Evolutionary conservation across 495 filamentous ascomycete genomes (phyloP), one percentile per base, ranked within the genome.

Genomic region (Cercophora sp.): DNA sequence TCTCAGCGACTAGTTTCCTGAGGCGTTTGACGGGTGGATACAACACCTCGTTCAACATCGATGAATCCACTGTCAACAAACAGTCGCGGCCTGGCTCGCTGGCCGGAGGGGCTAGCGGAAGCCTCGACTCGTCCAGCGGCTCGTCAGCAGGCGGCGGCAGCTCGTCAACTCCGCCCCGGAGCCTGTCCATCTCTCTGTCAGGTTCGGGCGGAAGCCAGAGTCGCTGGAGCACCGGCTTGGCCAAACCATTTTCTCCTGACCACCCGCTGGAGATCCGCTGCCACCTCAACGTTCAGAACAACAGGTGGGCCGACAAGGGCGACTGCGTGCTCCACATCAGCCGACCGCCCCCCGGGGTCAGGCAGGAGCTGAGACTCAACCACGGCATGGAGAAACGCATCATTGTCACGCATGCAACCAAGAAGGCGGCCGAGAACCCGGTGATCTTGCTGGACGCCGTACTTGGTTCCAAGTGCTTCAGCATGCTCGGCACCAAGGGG

Each of bases 251-350:
- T 45, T 61, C 61, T 1, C 61, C 65, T 1, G 61, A 62, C 16
- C 48, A 52, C 25, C 59, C 65, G 5, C 80, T 91, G 41, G 91
- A 93, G 56, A 86, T 87, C 58, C 81, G 89, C 20, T 79, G 96
- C 27, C 95, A 96, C 68, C 66, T 84, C 15, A 85, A 89, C 34
- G 85, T 91, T 46, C 81, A 81, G 2, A 74, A 81, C 18, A 84
- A 83, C 29, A 88, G 87, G 61, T 98, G 93, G 93, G 82, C 87
- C 24, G 91, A 96, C 59, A 85, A 92, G 74, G 91, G 92, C 48
- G 82, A 87, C 40, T 91, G 91, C 43, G 76, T 83, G 24, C 68
- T 98, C 26, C 86, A 85, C 25, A 90, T 97, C 60, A 83, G 87
- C 67, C 85, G 86, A 8, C 83, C 86, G 1, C 73, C 81, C 31